Evolutionary conservation across 2,329 filamentous ascomycete genomes (phyloP).

Genomic region (Cladorrhinum sp.): DNA sequence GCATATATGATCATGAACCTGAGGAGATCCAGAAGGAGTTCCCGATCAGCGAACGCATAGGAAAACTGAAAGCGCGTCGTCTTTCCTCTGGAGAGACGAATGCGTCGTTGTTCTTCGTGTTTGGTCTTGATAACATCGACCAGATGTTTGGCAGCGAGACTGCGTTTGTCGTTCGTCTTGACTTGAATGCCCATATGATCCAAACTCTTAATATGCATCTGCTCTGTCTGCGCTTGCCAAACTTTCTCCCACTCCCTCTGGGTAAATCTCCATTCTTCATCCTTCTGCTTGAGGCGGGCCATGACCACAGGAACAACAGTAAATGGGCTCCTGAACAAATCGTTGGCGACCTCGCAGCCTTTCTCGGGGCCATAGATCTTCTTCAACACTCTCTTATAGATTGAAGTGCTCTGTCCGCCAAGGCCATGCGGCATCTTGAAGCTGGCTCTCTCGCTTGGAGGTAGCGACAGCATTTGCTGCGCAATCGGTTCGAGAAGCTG

Average conservation of each 20-base stretch:
- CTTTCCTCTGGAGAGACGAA: conserved; percentile 60
- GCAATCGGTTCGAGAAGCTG: conserved; percentile 93
- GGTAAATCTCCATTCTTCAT: conserved; percentile 96
- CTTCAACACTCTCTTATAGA: conserved; percentile 95
- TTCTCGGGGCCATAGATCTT: conserved; percentile 89
- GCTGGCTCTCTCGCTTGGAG: conserved; percentile 63
- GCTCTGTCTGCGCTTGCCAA: conserved; percentile 92
- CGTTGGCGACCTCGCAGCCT: conserved; percentile 79
- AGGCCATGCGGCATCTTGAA: conserved; percentile 82
- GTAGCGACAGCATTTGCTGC: conserved; percentile 81
- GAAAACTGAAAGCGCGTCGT: conserved; percentile 69
- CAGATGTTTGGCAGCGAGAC: conserved; percentile 84
- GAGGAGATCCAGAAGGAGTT: conserved; percentile 61
- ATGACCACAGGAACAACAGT: conserved; percentile 86
- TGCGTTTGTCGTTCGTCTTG: conserved; percentile 85
- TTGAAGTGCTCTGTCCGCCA: conserved; percentile 90
- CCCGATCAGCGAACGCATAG: conserved; percentile 69
- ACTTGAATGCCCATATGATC: conserved; percentile 94
- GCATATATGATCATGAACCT: conserved; percentile 64
- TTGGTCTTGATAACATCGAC: conserved; percentile 89
- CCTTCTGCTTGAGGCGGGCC: conserved; percentile 87
- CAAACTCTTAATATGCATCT: conserved; percentile 92
- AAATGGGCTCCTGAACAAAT: conserved; percentile 81
- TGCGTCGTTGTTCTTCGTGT: conserved; percentile 82
- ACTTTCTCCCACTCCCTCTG: conserved; percentile 99